These are phyloP conservation scores for Saccharomyces hybrid DNA, from an alignment of 1,139 yeast genomes.

Conservation along the genomic window DNA sequence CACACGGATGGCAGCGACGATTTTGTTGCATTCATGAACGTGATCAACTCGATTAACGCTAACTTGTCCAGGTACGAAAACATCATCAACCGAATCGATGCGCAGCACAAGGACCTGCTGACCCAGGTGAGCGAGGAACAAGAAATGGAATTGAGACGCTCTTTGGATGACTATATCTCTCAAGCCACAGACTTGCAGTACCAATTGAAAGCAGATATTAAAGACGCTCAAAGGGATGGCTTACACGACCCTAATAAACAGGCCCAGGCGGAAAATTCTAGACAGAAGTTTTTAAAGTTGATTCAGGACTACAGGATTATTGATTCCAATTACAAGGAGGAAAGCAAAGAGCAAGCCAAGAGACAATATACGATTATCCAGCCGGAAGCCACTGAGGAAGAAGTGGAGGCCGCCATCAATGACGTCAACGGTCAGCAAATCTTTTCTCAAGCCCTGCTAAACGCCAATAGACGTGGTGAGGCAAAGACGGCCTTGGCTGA, in stretches of 20 bases:
- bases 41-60: constrained; percentile 73
- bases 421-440: constrained; percentile 82
- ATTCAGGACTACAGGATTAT: constrained; percentile 82
- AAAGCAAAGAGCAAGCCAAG: constrained; percentile 80
- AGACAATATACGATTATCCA: constrained; percentile 89
- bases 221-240: constrained; percentile 65
- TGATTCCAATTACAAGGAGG: constrained; percentile 80
- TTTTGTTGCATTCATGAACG: constrained; percentile 72
- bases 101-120: constrained; percentile 71
- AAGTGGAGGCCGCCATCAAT: constrained; percentile 74
- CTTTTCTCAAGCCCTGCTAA: constrained; percentile 90
- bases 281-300: constrained; percentile 74
- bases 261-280: constrained; percentile 84
- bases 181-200: constrained; percentile 76
- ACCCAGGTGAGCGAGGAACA: constrained; percentile 82
- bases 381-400: constrained; percentile 85
- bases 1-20: constrained; percentile 35
- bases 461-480: constrained; percentile 91
- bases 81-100: constrained; percentile 69
- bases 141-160: constrained; percentile 61
- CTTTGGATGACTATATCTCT: constrained; percentile 66
- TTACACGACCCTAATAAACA: constrained; percentile 70
- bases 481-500: constrained; percentile 92
- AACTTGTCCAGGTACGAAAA: constrained; percentile 75
- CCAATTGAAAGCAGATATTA: constrained; percentile 67